Conservation (phyloP, 768 basidiomycete genomes). For the Boletellus sp. region DNA sequence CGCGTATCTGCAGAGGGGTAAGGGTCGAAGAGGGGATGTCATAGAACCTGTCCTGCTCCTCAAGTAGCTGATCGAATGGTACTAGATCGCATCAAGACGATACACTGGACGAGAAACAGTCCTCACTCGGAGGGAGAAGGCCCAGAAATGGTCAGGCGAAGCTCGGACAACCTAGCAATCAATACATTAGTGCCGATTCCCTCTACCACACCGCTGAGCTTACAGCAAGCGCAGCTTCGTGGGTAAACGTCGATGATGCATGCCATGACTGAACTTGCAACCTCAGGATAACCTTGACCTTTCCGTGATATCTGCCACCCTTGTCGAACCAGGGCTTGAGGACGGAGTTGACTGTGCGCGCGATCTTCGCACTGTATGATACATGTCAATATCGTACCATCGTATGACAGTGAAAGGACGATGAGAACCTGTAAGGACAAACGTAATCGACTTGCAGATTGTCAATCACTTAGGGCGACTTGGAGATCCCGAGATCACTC, state of each 20-base stretch:
- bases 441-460: constrained; percentile 70
- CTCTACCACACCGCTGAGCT: constrained; percentile 11
- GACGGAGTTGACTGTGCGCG: constrained; percentile 54
- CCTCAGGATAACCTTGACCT: constrained; percentile 70
- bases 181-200: background rate
- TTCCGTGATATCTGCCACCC: constrained; percentile 63
- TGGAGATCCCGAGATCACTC: constrained; percentile 22
- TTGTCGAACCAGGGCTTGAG: constrained; percentile 56
- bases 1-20: constrained; percentile 70
- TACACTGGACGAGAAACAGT: background rate
- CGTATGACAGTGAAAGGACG: background rate
- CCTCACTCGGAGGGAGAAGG: constrained; percentile 63
- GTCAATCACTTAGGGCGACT: background rate
- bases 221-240: constrained; percentile 82
- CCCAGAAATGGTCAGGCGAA: constrained; percentile 78
- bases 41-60: constrained; percentile 72
- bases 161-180: constrained; percentile 56
- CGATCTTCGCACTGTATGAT: constrained; percentile 52
- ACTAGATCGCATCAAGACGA: background rate
- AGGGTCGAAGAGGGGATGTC: constrained; percentile 67
- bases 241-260: constrained; percentile 64
- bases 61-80: constrained; percentile 57
- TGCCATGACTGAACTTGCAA: constrained; percentile 83
- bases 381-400: background rate
- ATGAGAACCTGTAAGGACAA: constrained; percentile 68